Evolutionary conservation across 345 rosid species (phyloP), one percentile per base, ranked within the genome.

Genomic region (Linum usitatissimum): DNA sequence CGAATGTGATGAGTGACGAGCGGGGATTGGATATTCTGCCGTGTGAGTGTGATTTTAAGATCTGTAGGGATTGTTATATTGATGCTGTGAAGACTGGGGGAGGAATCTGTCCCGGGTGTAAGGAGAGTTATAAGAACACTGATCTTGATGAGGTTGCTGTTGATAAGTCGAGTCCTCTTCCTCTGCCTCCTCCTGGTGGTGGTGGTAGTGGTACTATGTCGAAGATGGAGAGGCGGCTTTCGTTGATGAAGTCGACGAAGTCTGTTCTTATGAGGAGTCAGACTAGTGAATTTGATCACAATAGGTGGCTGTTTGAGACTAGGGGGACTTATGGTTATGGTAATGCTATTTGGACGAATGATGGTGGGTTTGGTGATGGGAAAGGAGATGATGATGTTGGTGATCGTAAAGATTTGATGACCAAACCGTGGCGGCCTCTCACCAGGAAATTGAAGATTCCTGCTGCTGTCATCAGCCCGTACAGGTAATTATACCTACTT

Each of bases 271-370:
- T 38, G 60, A 62, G 67, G 67, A 53, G 66, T 5, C 75, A 58
- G 60, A 64, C 64, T 6, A 65, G 64, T 17, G 75, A 70, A 40
- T 64, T 67, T 21, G 69, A 38, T 53, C 96, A 91, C 42, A 91
- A 85, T 61, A 76, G 87, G 77, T 88, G 98, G 98, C 62, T 71
- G 55, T 68, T 71, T 38, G 72, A 75, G 59, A 71, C 75, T 3
- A 75, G 65, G 21, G 69, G 75, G 28, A 75, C 64, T 9, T 71
- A 71, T n/a, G 73, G 98, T 51, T 88, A 88, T 61, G 96, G 98
- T 20, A 91, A 91, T 80, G 98, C 98, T 28, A 86, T 88, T 68
- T 91, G 96, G 95, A 87, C 98, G 20, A 91, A 73, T 71, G 98
- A 88, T 28, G 97, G 91, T 17, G 84, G 82, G 62, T 73, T 86